These are phyloP conservation scores for Gamarada debralockiae DNA, from an alignment of 495 filamentous ascomycete genomes.

Conservation along the genomic window DNA sequence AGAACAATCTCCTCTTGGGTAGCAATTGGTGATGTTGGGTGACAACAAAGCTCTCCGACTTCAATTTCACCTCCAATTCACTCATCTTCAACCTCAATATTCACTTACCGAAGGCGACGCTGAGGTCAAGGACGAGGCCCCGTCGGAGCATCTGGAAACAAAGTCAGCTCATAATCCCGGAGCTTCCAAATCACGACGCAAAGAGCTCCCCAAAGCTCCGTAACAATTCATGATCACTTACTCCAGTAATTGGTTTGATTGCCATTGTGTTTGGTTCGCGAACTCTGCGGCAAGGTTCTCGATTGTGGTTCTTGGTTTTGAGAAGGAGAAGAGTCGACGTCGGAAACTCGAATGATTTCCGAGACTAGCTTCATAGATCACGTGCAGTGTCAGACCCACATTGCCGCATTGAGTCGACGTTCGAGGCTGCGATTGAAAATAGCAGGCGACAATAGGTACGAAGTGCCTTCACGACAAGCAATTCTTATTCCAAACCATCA, in stretches of 20 bases:
- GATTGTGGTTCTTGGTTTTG: conserved; percentile 23
- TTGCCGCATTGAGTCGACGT: background rate
- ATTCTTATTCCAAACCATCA: no score
- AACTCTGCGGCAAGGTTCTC: conserved; percentile 15
- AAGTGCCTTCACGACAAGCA: no score
- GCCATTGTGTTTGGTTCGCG: conserved; percentile 28
- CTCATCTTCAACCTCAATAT: background rate
- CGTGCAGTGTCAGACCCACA: background rate
- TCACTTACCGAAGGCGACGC: conserved; percentile 67
- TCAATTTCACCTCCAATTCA: background rate
- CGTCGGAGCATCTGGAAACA: conserved; percentile 65
- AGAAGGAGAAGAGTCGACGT: conserved; percentile 8
- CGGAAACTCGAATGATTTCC: conserved; percentile 7
- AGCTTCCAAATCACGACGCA: conserved; percentile 6
- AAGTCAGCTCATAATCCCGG: conserved; percentile 29
- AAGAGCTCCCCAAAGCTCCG: background rate
- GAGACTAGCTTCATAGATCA: background rate
- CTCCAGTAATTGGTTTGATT: conserved; percentile 54
- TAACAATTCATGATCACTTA: conserved; percentile 28
- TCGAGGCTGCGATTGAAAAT: conserved; percentile 4
- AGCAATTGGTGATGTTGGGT: no score
- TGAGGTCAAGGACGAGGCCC: conserved; percentile 72
- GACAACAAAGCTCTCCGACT: background rate
- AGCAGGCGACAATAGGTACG: no score
- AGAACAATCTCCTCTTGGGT: background rate